phyloP scores from a whole-genome alignment of 169 alveolate species.

The Perkinsus olseni region DNA sequence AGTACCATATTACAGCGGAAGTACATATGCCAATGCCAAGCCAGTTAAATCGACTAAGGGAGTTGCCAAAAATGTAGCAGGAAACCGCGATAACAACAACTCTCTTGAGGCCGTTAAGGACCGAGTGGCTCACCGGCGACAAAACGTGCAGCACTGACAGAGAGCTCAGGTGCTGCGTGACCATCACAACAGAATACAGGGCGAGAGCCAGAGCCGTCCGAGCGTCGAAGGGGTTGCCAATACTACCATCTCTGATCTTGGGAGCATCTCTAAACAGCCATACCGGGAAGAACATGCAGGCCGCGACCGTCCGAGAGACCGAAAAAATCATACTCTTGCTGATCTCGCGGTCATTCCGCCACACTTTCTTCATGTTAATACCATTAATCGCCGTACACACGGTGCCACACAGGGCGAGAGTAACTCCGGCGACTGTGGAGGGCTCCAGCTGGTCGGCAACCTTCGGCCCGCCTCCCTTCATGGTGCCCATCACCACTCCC shows the following conservation, averaged over 20 bases:
- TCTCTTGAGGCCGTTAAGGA: not conserved
- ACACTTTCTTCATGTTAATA: not conserved
- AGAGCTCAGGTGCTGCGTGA: not conserved
- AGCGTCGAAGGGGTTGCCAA: not conserved
- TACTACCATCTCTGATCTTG: not conserved
- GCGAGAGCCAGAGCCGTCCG: not conserved
- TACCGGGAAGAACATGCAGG: not conserved
- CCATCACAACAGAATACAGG: not conserved
- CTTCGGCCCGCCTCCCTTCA: not conserved
- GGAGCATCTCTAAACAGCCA: not conserved
- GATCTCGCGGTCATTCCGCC: not conserved
- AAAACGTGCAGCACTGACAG: not conserved
- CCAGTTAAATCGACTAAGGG: not conserved
- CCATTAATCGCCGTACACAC: not conserved
- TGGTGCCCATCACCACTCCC: not conserved
- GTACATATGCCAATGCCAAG: not conserved
- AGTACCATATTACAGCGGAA: not conserved
- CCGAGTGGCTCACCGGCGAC: not conserved
- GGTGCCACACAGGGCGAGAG: not conserved
- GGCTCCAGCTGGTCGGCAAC: not conserved
- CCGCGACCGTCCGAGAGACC: not conserved
- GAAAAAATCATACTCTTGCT: not conserved
- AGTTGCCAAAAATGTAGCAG: not conserved
- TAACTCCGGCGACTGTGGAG: not conserved
- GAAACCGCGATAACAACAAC: not conserved